Conservation (phyloP, 192 early-diverging fungal genomes). For the Coemansia sp. region DNA sequence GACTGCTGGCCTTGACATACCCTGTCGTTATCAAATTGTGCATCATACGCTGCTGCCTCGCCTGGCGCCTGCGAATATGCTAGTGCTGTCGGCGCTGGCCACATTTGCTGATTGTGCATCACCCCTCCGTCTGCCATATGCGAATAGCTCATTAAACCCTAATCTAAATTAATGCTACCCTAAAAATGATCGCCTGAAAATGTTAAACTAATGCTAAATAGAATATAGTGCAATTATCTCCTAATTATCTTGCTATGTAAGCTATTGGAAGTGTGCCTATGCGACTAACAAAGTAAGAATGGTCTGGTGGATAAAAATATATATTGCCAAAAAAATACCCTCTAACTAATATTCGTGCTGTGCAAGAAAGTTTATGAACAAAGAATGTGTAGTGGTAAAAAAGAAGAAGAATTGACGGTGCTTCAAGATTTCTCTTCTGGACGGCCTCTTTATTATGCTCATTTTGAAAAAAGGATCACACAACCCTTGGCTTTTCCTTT, state of each 20-base stretch:
- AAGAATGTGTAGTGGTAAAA: neutral
- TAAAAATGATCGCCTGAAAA: neutral
- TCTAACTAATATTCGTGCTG: no score
- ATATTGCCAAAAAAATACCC: no score
- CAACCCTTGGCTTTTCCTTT: neutral
- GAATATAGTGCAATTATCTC: neutral
- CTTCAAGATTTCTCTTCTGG: neutral
- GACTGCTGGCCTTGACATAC: neutral
- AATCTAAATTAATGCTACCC: neutral
- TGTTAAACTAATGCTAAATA: neutral
- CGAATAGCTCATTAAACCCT: neutral
- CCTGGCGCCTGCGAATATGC: neutral
- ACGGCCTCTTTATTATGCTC: neutral
- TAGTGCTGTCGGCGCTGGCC: neutral
- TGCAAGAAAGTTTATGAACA: no score
- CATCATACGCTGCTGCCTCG: conserved; percentile 18
- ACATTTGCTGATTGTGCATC: neutral
- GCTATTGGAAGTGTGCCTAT: no score
- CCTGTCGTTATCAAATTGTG: conserved; percentile 8
- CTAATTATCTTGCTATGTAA: no score
- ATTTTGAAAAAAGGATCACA: neutral
- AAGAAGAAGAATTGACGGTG: neutral
- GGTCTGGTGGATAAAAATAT: no score
- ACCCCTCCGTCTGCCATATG: neutral
- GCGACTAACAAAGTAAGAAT: no score